Evolutionary conservation across 139 green algal species (phyloP).

Genomic region (Chlamydomonas schloesseri): DNA sequence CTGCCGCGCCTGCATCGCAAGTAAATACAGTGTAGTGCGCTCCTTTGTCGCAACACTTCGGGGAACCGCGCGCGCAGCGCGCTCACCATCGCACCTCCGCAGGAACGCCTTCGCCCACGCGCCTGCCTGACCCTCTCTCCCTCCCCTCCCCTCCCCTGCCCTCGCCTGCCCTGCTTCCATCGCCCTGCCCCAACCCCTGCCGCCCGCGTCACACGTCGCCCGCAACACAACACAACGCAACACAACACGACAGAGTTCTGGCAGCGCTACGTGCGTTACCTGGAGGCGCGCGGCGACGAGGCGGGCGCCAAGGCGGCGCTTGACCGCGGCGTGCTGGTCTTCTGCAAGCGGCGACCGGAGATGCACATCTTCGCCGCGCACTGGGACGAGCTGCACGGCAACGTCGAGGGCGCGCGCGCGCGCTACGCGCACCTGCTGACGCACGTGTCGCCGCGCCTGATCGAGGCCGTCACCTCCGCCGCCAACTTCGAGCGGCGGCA

Average conservation of each 20-base stretch:
- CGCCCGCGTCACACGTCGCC: too few relatives aligned
- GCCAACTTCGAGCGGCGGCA: slow-evolving; percentile 82
- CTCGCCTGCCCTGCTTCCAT: too few relatives aligned
- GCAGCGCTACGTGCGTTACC: slow-evolving; percentile 81
- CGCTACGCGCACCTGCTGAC: slow-evolving; percentile 58
- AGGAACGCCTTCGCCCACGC: too few relatives aligned
- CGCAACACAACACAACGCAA: not conserved
- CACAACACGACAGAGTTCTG: slow-evolving; percentile 76
- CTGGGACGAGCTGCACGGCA: slow-evolving; percentile 74
- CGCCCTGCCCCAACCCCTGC: too few relatives aligned
- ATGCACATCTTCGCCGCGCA: slow-evolving; percentile 77
- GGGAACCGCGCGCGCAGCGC: too few relatives aligned
- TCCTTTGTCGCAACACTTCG: too few relatives aligned
- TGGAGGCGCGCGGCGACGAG: slow-evolving; percentile 61
- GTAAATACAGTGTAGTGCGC: too few relatives aligned
- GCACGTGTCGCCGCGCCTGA: slow-evolving; percentile 66
- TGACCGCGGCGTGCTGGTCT: slow-evolving; percentile 64
- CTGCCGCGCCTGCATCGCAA: too few relatives aligned
- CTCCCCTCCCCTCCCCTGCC: not conserved
- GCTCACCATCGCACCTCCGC: too few relatives aligned
- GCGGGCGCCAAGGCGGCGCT: slow-evolving; percentile 59
- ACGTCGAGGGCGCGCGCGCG: slow-evolving; percentile 63
- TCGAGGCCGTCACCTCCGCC: slow-evolving; percentile 65
- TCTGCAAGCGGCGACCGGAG: slow-evolving; percentile 77
- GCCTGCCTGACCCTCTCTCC: not conserved